Base-by-base conservation (phyloP, 2,329 filamentous ascomycete species). In the Epichloe aotearoae region DNA sequence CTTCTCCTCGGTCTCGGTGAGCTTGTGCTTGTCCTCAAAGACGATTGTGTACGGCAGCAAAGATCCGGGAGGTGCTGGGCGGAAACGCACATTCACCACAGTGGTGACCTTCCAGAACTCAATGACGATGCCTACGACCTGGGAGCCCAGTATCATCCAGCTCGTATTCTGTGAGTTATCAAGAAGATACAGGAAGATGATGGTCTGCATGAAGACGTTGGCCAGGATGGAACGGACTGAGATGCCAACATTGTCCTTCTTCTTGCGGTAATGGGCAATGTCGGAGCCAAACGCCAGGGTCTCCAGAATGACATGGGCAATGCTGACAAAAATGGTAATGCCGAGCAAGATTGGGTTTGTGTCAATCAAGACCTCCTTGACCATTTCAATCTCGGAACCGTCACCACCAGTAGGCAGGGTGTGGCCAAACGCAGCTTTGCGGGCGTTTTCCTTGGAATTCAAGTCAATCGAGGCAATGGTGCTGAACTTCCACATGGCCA, bases 241-340 rank as follows among this genome's bases (percentile, higher is more conserved):
- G 44, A 95, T 95, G 56, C 93, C 93, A 30, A 98, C 86, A 53
- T 95, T 93, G 72, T 97, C 94, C 76, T 98, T 98, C 84, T 98
- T 98, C 75, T 97, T 96, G 64, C 90, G 88, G 81, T 93, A 98
- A 70, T 98, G 93, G 46, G 89, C 82, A 65, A 98, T 95, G 65
- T 98, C 93, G 64, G 86, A 95, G 62, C 95, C 95, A 73, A 98
- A 98, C 2, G 93, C 93, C 36, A 98, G 79, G 62, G 86, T 90
- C 69, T 98, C 93, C 56, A 98, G 91, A 58, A 98, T 74, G 77
- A 95, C 89, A 70, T 98, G 93, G 39, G 93, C 76, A 52, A 98
- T 77, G 56, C 82, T 90, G 59, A 95, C 93, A 8, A 94, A 67
- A 26, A 82, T 82, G 1, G 93, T 98, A 34, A 94, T 83, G 26